These are phyloP conservation scores for Lactifluus echinatus DNA, from an alignment of 768 basidiomycete species.

Conservation along the genomic window DNA sequence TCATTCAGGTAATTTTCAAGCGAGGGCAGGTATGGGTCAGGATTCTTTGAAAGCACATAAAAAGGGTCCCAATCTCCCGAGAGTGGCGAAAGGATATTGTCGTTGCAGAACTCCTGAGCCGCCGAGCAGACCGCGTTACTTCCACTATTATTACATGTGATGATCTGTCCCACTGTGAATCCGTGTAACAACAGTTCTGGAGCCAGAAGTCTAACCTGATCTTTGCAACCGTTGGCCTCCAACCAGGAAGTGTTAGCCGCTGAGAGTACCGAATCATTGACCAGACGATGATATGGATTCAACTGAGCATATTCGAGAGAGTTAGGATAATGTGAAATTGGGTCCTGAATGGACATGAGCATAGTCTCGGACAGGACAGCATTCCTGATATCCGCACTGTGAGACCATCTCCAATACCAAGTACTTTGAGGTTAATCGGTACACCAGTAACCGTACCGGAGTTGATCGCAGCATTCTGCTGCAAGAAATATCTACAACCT, in stretches of 20 bases:
- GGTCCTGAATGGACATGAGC: slow-evolving; percentile 24
- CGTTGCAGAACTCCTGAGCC: slow-evolving; percentile 54
- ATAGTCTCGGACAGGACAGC: no score
- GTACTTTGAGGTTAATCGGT: no score
- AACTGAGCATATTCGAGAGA: slow-evolving; percentile 46
- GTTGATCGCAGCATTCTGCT: no score
- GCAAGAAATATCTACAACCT: no score
- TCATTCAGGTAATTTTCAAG: slow-evolving; percentile 27
- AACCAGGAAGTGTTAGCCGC: slow-evolving; percentile 38
- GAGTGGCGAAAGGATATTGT: slow-evolving; percentile 28
- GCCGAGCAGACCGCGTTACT: slow-evolving; percentile 42
- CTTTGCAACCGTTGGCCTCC: slow-evolving; percentile 39
- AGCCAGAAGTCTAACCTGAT: slow-evolving; percentile 29
- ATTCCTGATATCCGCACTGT: no score
- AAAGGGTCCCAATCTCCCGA: slow-evolving; percentile 47
- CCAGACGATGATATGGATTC: slow-evolving; percentile 48
- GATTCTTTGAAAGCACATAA: slow-evolving; percentile 35
- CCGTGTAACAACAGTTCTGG: background rate
- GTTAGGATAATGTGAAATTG: slow-evolving; percentile 45
- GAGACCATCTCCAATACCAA: no score
- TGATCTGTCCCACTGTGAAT: slow-evolving; percentile 32
- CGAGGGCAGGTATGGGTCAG: slow-evolving; percentile 42
- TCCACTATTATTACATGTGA: slow-evolving; percentile 41
- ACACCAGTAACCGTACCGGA: no score
- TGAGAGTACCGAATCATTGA: slow-evolving; percentile 34